Conservation (phyloP, 2,329 filamentous ascomycete genomes). For the Colletotrichum lentis region DNA sequence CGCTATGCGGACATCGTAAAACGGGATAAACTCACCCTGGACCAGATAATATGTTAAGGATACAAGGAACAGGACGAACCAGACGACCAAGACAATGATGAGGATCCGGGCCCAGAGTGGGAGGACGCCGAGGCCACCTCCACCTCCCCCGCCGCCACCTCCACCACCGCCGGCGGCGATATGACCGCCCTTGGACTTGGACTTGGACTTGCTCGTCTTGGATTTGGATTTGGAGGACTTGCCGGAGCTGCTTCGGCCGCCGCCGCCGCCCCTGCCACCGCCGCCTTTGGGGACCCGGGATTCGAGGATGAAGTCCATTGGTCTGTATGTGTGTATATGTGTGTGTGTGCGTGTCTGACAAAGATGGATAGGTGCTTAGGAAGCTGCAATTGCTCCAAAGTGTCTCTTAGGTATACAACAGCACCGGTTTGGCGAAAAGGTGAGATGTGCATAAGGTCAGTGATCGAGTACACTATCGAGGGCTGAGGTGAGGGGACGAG, state of each 20-base stretch:
- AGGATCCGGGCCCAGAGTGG: conserved; percentile 37
- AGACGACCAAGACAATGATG: conserved; percentile 36
- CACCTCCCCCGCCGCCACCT: conserved; percentile 2
- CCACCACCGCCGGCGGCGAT: conserved; percentile 10
- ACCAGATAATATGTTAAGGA: conserved; percentile 14
- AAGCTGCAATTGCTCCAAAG: not conserved
- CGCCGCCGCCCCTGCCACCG: conserved; percentile 16
- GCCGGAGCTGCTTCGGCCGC: not conserved
- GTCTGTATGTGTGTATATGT: not conserved
- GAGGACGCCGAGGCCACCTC: conserved; percentile 23
- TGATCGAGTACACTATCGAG: not conserved
- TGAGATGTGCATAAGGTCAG: not conserved
- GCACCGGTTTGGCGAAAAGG: not conserved
- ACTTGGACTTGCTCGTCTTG: conserved; percentile 27
- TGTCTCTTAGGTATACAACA: not conserved
- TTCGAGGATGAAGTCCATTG: conserved; percentile 32
- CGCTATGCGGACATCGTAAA: not conserved
- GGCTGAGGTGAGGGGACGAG: not conserved
- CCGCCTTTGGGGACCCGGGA: conserved; percentile 33
- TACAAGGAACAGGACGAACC: conserved; percentile 28
- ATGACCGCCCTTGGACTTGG: conserved; percentile 24
- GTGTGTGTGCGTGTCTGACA: not conserved
- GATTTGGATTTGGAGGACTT: conserved; percentile 9
- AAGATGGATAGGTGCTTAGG: not conserved
- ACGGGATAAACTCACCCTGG: conserved; percentile 1